Percentiles rank a stretch among this genome's conserved stretches.
Evolutionary conservation across 768 basidiomycete species (phyloP).

Genomic region (Tulasnella sp.): DNA sequence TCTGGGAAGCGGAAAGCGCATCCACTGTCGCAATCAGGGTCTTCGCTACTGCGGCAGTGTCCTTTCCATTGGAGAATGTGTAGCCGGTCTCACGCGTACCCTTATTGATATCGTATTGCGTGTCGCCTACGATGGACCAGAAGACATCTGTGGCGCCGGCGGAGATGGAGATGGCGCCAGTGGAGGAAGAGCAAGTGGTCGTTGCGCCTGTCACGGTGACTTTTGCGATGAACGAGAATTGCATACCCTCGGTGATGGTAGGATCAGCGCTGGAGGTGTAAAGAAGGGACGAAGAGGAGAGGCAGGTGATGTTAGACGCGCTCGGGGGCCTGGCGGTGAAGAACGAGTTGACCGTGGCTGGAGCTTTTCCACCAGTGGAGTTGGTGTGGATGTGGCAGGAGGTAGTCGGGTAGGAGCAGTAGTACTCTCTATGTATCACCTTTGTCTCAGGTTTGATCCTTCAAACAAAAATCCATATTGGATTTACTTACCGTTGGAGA

Average conservation of each 20-base stretch:
- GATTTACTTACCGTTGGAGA: constrained; percentile 34
- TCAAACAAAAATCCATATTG: too few relatives aligned
- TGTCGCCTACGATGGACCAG: constrained; percentile 48
- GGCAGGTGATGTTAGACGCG: constrained; percentile 34
- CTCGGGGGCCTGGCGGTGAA: constrained; percentile 47
- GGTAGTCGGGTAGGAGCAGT: constrained; percentile 55
- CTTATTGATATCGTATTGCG: constrained; percentile 52
- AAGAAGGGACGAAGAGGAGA: constrained; percentile 40
- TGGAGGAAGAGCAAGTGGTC: not conserved
- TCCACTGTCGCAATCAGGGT: constrained; percentile 26
- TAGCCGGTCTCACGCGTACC: constrained; percentile 45
- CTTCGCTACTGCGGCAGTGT: constrained; percentile 42
- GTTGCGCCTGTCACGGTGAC: constrained; percentile 23
- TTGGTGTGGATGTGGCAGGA: constrained; percentile 46
- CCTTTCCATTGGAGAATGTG: constrained; percentile 45
- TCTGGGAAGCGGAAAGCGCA: constrained; percentile 28
- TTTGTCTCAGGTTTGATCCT: not conserved
- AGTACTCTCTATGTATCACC: constrained; percentile 33
- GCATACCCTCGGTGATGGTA: constrained; percentile 42
- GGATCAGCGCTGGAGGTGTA: constrained; percentile 35
- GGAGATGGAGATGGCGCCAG: constrained; percentile 15
- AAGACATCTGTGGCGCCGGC: constrained; percentile 32
- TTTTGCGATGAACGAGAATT: constrained; percentile 54
- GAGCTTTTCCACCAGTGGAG: constrained; percentile 27
- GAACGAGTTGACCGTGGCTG: constrained; percentile 33